phyloP scores from a whole-genome alignment of 371 early-diverging fungal species.

The Apophysomyces ossiformis region DNA sequence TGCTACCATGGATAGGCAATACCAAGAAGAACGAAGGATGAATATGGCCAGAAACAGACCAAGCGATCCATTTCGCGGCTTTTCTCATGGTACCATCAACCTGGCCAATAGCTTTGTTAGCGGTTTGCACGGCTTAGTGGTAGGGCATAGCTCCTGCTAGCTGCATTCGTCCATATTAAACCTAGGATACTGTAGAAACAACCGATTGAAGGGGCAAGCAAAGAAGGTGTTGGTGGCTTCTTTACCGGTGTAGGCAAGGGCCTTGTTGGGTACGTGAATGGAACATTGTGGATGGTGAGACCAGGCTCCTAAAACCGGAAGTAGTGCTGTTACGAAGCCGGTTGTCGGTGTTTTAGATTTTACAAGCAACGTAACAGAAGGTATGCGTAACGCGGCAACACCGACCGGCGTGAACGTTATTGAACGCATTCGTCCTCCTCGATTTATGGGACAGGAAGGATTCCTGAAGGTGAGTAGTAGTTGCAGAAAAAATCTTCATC shows the following conservation, averaged over 20 bases:
- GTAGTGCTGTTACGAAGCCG: conserved; percentile 88
- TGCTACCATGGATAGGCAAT: conserved; percentile 86
- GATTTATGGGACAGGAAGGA: conserved; percentile 83
- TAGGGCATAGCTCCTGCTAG: conserved; percentile 17
- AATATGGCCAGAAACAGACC: conserved; percentile 80
- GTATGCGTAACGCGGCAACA: conserved; percentile 50
- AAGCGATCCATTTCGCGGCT: conserved; percentile 78
- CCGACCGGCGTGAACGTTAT: conserved; percentile 78
- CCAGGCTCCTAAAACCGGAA: not conserved
- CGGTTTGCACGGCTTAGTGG: conserved; percentile 84
- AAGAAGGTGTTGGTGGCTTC: conserved; percentile 86
- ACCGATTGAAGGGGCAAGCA: conserved; percentile 85
- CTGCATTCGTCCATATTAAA: not conserved
- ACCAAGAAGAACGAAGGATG: conserved; percentile 76
- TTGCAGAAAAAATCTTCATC: not conserved
- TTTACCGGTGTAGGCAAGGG: conserved; percentile 88
- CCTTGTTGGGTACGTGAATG: conserved; percentile 60
- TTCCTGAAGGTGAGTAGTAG: conserved; percentile 53
- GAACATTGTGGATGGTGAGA: not conserved
- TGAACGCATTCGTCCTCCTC: conserved; percentile 80
- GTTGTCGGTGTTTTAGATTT: conserved; percentile 93
- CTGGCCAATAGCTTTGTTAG: conserved; percentile 77
- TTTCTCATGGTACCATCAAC: conserved; percentile 80
- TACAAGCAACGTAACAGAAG: conserved; percentile 88
- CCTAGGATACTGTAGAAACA: conserved; percentile 48